Evolutionary conservation across 495 filamentous ascomycete species (phyloP).

Genomic region (Penicillium parvum): DNA sequence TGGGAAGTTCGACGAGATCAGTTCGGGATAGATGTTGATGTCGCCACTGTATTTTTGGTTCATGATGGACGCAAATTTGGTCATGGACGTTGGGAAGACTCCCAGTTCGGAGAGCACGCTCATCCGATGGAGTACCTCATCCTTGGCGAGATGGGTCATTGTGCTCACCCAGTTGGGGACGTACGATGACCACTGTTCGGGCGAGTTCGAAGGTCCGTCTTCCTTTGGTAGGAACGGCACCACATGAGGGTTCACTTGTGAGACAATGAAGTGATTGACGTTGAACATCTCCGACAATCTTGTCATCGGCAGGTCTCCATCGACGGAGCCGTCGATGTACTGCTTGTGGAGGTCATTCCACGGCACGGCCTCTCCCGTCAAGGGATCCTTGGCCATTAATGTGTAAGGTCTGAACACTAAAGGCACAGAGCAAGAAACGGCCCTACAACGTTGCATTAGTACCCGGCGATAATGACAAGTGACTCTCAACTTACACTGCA

Average conservation of each 20-base stretch:
- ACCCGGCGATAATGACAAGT: neutral
- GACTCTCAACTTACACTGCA: slow-evolving; percentile 60
- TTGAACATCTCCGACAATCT: slow-evolving; percentile 93
- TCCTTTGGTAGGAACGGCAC: slow-evolving; percentile 80
- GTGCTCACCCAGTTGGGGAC: slow-evolving; percentile 59
- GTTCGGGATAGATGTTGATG: slow-evolving; percentile 86
- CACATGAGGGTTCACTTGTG: slow-evolving; percentile 92
- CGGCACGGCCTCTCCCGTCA: slow-evolving; percentile 68
- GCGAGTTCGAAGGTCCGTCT: slow-evolving; percentile 47
- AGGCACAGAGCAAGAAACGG: slow-evolving; percentile 90
- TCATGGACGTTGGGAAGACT: slow-evolving; percentile 74
- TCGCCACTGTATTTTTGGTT: slow-evolving; percentile 93
- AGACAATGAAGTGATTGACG: slow-evolving; percentile 97
- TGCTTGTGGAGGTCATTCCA: slow-evolving; percentile 81
- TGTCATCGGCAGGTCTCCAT: slow-evolving; percentile 91
- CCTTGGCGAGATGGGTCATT: slow-evolving; percentile 71
- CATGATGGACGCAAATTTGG: slow-evolving; percentile 73
- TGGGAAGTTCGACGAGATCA: slow-evolving; percentile 68
- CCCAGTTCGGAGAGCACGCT: slow-evolving; percentile 77
- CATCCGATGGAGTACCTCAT: slow-evolving; percentile 76
- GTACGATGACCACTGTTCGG: slow-evolving; percentile 33
- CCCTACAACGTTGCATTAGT: slow-evolving; percentile 35
- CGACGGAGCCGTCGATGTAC: slow-evolving; percentile 92
- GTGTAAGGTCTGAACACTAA: slow-evolving; percentile 74
- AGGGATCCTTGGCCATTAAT: slow-evolving; percentile 78